phyloP scores from a whole-genome alignment of 768 basidiomycete genomes.

The Psilocybe sp. region DNA sequence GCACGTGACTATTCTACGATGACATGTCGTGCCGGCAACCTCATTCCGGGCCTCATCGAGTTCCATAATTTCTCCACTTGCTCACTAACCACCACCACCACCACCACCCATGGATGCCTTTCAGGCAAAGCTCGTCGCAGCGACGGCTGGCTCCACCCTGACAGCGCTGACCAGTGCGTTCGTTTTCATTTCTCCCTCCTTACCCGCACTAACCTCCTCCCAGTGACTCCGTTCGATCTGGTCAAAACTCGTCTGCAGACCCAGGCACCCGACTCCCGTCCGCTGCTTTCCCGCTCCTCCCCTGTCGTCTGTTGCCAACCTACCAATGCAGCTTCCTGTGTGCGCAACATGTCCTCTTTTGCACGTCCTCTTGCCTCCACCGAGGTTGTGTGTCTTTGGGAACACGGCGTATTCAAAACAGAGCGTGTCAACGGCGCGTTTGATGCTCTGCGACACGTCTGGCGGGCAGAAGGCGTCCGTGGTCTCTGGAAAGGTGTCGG shows the following conservation, averaged over 20 bases:
- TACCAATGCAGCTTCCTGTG: constrained; percentile 47
- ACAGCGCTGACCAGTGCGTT: constrained; percentile 79
- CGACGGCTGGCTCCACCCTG: constrained; percentile 73
- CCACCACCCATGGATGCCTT: constrained; percentile 60
- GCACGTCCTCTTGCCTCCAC: constrained; percentile 47
- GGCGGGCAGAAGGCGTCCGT: constrained; percentile 73
- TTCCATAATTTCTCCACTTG: constrained; percentile 4
- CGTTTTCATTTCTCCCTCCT: not conserved
- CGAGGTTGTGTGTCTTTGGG: constrained; percentile 79
- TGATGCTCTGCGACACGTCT: constrained; percentile 80
- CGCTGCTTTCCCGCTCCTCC: constrained; percentile 52
- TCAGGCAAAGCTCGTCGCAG: constrained; percentile 77
- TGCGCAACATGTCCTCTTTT: constrained; percentile 76
- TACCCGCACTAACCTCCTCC: constrained; percentile 7
- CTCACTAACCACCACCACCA: constrained; percentile 6
- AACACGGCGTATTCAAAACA: constrained; percentile 63
- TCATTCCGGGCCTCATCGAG: not conserved
- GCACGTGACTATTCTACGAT: constrained; percentile 11
- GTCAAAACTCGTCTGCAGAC: constrained; percentile 97
- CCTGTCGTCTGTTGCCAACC: constrained; percentile 72
- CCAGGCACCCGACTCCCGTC: constrained; percentile 57
- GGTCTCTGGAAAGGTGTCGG: constrained; percentile 97
- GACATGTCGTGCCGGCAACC: no score
- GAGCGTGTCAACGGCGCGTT: constrained; percentile 83
- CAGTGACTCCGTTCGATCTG: constrained; percentile 99